Base-by-base conservation (phyloP, 2,329 filamentous ascomycete genomes). In the Aspergillus felis region DNA sequence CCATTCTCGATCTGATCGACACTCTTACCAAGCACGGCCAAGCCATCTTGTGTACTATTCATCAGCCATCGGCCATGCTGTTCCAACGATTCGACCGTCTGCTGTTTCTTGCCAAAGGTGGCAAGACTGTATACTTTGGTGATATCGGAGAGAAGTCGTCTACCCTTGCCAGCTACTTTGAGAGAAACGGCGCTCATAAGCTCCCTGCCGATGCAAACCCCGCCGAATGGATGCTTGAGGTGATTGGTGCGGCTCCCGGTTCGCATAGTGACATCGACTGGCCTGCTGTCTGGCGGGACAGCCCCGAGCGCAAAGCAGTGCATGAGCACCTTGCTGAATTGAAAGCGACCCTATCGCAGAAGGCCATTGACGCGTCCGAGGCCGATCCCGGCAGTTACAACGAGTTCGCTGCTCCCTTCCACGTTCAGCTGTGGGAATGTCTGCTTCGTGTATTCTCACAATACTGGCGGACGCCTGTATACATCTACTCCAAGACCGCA, bases 41-140 rank as follows among this genome's bases (percentile, higher is more conserved):
- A 72, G 92, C 93, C 53, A 91, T 97, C 74, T 86, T 97, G n/a
- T 96, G 92, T 78, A 97, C 93, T 0, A 97, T 97, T 60, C 93
- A 97, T 73, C 93, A 97, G 74, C 93, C 93, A n/a, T 95, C 91
- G 14, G 92, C 92, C 35, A 92, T 96, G 83, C 82, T 97, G 54
- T 96, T 97, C 80, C 90, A 96, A 72, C 88, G 91, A 57, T 97
- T 88, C 54, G 86, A 88, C 59, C 81, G 82, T 1, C 74, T 88
- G 1, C 74, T 88, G 0, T 86, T 89, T 71, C 78, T 89, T 3
- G 84, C 85, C 8, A 81, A 78, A 56, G 87, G 87, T 41, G 87
- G 87, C 1, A 84, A 80, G 67, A 88, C 85, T 0, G 85, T 89
- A 0, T 90, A 90, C 66, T 89, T 89, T 69, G 87, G 87, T 7